A percentile compares a stretch with the other conserved stretches of the same genome.
Evolutionary conservation across 208 protist species (phyloP).

Genomic region (Leishmania aethiopica): DNA sequence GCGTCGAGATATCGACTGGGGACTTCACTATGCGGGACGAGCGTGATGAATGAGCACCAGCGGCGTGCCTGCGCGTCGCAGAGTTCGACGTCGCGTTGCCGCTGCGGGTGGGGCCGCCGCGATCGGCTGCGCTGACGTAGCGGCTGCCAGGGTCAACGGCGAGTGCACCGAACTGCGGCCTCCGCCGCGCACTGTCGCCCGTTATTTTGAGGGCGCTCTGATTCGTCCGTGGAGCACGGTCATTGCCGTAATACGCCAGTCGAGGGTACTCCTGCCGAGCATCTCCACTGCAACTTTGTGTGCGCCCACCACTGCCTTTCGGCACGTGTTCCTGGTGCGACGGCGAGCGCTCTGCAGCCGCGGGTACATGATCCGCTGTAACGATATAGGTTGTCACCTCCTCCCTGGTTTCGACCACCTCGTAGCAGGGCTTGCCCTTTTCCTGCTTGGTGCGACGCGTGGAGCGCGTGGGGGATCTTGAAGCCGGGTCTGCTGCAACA

Average conservation of each 20-base stretch:
- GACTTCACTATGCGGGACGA: conserved; percentile 13
- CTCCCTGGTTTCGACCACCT: conserved; percentile 18
- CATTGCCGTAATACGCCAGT: conserved; percentile 11
- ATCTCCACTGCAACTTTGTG: too few species aligned
- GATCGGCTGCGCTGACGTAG: not conserved
- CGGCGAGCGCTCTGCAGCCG: not conserved
- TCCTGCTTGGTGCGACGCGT: not conserved
- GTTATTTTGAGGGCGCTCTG: not conserved
- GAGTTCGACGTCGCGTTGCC: not conserved
- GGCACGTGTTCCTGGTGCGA: not conserved
- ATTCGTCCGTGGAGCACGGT: not conserved
- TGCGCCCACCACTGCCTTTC: not conserved
- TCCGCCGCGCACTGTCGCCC: not conserved
- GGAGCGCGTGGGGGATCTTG: not conserved
- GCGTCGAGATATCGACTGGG: conserved; percentile 10
- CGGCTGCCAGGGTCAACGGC: not conserved
- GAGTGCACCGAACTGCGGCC: not conserved
- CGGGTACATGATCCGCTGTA: not conserved
- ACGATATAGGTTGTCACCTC: conserved; percentile 10
- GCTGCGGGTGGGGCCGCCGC: not conserved
- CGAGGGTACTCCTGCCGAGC: not conserved
- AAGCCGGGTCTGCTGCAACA: not conserved
- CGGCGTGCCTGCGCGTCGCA: conserved; percentile 4
- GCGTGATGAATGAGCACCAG: not conserved
- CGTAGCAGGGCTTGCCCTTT: conserved; percentile 13